Base-by-base conservation (phyloP, 1,284 basidiomycete species). In the Naganishia liquefaciens region DNA sequence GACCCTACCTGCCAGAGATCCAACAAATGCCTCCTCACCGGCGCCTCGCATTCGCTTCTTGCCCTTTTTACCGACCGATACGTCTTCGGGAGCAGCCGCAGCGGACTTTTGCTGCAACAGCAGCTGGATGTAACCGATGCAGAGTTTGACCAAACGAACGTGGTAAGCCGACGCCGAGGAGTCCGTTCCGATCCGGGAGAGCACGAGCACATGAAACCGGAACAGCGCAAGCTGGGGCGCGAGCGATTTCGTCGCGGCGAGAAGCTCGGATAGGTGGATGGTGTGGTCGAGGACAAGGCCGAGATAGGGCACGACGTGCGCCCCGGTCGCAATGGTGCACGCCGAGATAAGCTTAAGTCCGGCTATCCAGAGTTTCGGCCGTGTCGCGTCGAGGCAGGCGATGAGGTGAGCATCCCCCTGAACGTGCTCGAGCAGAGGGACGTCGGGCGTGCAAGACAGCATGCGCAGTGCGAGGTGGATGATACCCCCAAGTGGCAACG, bases 11-110 rank as follows among this genome's bases (percentile, higher is more conserved):
- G 78, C 76, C 15, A 79, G 67, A 5, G 80, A 74, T 60, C 84
- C 86, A 73, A 94, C 86, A 10, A 90, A 79, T 70, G 89, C 88
- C 69, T 91, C 90, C 28, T 87, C 89, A 73, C 90, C 89, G 58
- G 86, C 90, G 6, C 84, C 87, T 39, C 87, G 83, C 21, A 84
- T 83, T 46, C 88, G 82, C 76, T 91, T 93, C 78, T 88, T 93
- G 54, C 85, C 84, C 70, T 86, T 86, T 72, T 82, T 86, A 9
- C 76, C 80, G 63, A 80, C 82, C 27, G 49, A 54, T 7, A 57
- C 66, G 30, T 69, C 68, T 6, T 69, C 70, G 46, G 52, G n/a
- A 15, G 65, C 69, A 27, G 68, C 72, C 17, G 64, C 73, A 57
- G 55, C 44, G 11, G 54, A 42, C 17, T 53, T 61, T 15, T 53